Percentiles rank a stretch among this genome's conserved stretches.
Conservation (phyloP, 163 green algal species). For the Volvox carteri region DNA sequence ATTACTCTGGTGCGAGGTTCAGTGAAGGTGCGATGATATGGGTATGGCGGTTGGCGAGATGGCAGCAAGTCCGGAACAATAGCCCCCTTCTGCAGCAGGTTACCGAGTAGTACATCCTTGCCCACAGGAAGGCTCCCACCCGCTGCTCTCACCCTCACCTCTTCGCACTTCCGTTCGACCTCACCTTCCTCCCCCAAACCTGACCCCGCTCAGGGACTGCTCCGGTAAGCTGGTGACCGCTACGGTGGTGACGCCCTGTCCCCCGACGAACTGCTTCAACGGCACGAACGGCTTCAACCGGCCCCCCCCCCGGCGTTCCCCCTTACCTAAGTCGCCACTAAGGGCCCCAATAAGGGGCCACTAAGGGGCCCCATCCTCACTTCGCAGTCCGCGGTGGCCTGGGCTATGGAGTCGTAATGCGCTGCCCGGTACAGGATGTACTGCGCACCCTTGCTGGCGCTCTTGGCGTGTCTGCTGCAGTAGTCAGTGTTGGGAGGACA, state of each 20-base stretch:
- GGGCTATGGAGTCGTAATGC: constrained; percentile 56
- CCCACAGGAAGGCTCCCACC: background rate
- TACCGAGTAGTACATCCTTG: background rate
- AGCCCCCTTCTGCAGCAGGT: background rate
- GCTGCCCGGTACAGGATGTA: constrained; percentile 72
- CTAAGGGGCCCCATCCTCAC: constrained; percentile 47
- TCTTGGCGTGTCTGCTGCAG: constrained; percentile 61
- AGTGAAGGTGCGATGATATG: no score
- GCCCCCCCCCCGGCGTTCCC: no score
- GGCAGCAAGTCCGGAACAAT: no score
- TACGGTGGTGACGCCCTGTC: background rate
- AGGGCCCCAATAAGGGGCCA: no score
- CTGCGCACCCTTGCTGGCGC: constrained; percentile 69
- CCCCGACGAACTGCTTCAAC: constrained; percentile 6
- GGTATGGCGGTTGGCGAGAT: no score
- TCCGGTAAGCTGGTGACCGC: background rate
- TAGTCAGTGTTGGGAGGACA: no score
- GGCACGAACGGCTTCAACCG: background rate
- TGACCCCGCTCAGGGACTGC: constrained; percentile 26
- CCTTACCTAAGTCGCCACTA: no score
- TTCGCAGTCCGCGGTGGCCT: constrained; percentile 69
- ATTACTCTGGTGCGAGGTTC: no score
- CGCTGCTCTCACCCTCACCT: background rate
- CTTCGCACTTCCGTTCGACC: background rate
- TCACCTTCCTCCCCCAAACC: background rate